These are phyloP conservation scores for Penicillium robsamsonii DNA, from an alignment of 495 filamentous ascomycete genomes.

Conservation along the genomic window DNA sequence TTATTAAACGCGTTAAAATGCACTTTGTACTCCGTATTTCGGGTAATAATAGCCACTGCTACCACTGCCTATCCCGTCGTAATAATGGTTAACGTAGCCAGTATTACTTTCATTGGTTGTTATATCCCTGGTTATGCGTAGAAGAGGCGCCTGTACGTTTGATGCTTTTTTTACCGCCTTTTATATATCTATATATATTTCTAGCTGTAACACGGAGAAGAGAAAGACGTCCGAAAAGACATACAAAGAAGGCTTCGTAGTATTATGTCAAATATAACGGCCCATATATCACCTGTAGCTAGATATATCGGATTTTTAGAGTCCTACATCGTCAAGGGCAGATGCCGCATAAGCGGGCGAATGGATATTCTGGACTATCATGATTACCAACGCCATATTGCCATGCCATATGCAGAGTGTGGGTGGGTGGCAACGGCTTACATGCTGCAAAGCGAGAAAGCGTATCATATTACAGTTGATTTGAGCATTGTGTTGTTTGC, in stretches of 20 bases:
- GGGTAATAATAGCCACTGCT: not conserved
- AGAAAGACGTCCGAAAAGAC: not conserved
- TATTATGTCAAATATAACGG: not conserved
- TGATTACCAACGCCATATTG: not conserved
- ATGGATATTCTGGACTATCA: no score
- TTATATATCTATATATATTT: not conserved
- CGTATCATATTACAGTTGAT: slow-evolving; percentile 1
- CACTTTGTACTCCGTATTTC: not conserved
- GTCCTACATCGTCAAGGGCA: not conserved
- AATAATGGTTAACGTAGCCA: not conserved
- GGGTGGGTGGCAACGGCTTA: not conserved
- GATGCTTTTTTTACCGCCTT: not conserved
- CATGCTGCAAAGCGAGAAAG: not conserved
- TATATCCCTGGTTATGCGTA: not conserved
- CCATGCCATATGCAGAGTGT: not conserved
- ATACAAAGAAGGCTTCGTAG: not conserved
- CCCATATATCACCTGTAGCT: not conserved
- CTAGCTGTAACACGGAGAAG: not conserved
- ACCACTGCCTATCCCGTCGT: not conserved
- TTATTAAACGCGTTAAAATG: not conserved
- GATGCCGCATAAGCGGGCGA: not conserved
- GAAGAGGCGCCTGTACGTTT: not conserved
- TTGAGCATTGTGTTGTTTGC: slow-evolving; percentile 3
- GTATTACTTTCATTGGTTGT: not conserved
- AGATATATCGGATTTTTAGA: not conserved